A percentile compares a stretch with the other conserved stretches of the same genome.
phyloP scores from a whole-genome alignment of 2,329 filamentous ascomycete species.

The Nectriaceae sp. region DNA sequence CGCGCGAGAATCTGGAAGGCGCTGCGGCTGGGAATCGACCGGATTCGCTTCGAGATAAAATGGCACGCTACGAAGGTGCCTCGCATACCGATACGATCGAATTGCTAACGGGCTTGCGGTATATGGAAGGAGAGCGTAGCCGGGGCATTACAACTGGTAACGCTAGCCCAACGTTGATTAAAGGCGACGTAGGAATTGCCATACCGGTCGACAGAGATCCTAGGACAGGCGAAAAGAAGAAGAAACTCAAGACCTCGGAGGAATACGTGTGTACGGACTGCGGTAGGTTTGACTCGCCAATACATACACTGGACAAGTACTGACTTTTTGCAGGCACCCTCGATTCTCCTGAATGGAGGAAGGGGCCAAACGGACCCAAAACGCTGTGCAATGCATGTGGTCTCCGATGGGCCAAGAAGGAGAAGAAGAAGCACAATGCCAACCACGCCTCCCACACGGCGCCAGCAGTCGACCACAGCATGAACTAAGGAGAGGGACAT shows the following conservation, averaged over 20 bases:
- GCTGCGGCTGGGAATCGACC: constrained; percentile 64
- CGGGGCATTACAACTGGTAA: constrained; percentile 86
- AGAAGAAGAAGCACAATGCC: constrained; percentile 64
- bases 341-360: constrained; percentile 94
- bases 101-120: constrained; percentile 86
- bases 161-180: constrained; percentile 76
- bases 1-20: constrained; percentile 78
- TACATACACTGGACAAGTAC: constrained; percentile 1
- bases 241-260: constrained; percentile 79
- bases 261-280: constrained; percentile 97
- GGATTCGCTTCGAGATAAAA: constrained; percentile 82
- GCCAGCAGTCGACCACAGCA: constrained; percentile 23
- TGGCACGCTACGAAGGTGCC: constrained; percentile 76
- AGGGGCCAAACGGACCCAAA: constrained; percentile 89
- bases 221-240: constrained; percentile 76
- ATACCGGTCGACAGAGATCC: constrained; percentile 79
- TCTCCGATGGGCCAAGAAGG: constrained; percentile 74
- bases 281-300: constrained; percentile 52
- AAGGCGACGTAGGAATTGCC: constrained; percentile 83
- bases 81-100: constrained; percentile 87
- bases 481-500: constrained; percentile 20
- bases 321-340: constrained; percentile 61
- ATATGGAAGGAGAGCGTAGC: constrained; percentile 85
- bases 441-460: constrained; percentile 16
- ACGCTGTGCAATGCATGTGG: constrained; percentile 96